Evolutionary conservation across 805 yeast species (phyloP).

Genomic region (Wickerhamiella australiensis): DNA sequence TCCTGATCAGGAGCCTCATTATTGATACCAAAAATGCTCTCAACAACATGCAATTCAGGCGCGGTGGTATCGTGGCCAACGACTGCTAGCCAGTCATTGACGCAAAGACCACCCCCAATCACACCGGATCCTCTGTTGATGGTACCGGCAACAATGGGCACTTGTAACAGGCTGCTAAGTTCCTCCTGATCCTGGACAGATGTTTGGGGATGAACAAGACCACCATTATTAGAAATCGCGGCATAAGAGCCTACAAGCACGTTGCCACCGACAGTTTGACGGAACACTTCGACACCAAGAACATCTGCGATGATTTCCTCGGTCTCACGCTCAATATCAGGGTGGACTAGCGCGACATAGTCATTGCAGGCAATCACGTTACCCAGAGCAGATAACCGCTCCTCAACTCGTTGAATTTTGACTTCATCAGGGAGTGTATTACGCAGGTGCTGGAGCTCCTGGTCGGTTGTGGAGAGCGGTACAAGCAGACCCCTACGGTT

Average conservation of each 20-base stretch:
- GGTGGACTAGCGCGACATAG: conserved; percentile 97
- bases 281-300: conserved; percentile 95
- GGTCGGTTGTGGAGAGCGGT: conserved; percentile 96
- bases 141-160: conserved; percentile 97
- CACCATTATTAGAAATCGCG: conserved; percentile 91
- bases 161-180: conserved; percentile 85
- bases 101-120: conserved; percentile 98
- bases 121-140: conserved; percentile 96
- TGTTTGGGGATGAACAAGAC: conserved; percentile 95
- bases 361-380: conserved; percentile 98
- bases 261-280: conserved; percentile 97
- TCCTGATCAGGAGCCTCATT: conserved; percentile 32
- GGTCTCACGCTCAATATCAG: conserved; percentile 97
- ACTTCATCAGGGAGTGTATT: conserved; percentile 91
- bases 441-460: conserved; percentile 93
- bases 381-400: conserved; percentile 91
- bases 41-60: conserved; percentile 92
- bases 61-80: conserved; percentile 97
- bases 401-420: conserved; percentile 95
- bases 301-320: conserved; percentile 98
- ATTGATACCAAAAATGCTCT: conserved; percentile 62
- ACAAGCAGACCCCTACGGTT: conserved; percentile 95
- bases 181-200: conserved; percentile 97
- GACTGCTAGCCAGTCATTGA: conserved; percentile 95
- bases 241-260: conserved; percentile 96